Evolutionary conservation across 176 grass and related monocot species (phyloP).

Genomic region (Lolium multiflorum): DNA sequence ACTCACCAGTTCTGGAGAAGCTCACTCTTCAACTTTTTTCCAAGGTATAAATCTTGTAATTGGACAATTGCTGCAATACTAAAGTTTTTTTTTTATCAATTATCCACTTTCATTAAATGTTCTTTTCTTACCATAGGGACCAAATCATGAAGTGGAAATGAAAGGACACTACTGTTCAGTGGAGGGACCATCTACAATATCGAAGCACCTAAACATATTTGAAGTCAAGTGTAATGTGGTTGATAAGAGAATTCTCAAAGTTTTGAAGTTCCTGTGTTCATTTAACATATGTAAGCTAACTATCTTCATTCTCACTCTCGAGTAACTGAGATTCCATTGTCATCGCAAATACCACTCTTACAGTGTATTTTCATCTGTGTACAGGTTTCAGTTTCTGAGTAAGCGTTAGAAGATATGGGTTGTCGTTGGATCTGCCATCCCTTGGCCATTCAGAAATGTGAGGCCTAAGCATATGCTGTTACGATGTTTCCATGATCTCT

Average conservation of each 20-base stretch:
- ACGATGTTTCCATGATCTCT: too few species aligned
- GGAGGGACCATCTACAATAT: neutral
- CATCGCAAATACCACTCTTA: too few species aligned
- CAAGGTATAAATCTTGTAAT: neutral
- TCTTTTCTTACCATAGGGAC: neutral
- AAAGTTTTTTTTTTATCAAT: too few species aligned
- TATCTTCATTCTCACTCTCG: too few species aligned
- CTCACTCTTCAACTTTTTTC: too few species aligned
- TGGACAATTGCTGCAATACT: neutral
- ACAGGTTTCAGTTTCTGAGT: too few species aligned
- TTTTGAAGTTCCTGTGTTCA: constrained; percentile 4
- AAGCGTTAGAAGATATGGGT: too few species aligned
- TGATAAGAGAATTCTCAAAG: neutral
- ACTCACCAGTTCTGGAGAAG: neutral
- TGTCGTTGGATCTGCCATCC: too few species aligned
- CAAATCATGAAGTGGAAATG: constrained; percentile 15
- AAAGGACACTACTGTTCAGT: neutral
- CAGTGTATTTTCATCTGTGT: too few species aligned
- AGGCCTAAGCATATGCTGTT: too few species aligned
- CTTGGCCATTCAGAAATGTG: too few species aligned
- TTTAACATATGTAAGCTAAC: constrained; percentile 4
- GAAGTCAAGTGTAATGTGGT: neutral
- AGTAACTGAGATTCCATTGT: too few species aligned
- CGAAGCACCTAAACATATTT: constrained; percentile 12
- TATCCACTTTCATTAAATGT: neutral